Evolutionary conservation across 768 basidiomycete species (phyloP).

Genomic region (Tephrocybe sp.): DNA sequence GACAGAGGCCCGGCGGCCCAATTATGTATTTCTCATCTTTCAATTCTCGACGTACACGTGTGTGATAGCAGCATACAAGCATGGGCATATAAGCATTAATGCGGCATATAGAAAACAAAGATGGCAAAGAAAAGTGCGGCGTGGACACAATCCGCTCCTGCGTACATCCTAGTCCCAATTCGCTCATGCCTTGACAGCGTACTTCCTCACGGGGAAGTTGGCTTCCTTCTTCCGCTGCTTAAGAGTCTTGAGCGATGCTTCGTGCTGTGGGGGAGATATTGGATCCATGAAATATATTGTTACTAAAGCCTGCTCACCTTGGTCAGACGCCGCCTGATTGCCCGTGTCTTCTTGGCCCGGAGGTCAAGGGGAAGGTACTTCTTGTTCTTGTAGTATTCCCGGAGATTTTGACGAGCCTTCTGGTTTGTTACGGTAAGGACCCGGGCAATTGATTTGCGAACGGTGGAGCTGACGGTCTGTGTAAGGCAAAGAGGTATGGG

Average conservation of each 20-base stretch:
- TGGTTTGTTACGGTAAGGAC: conserved; percentile 99
- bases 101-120: conserved; percentile 24
- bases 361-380: conserved; percentile 97
- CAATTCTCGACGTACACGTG: neutral
- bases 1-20: conserved; percentile 1
- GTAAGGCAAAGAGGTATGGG: neutral
- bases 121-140: conserved; percentile 19
- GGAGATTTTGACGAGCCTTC: conserved; percentile 94
- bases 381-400: conserved; percentile 97
- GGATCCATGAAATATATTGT: neutral
- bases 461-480: conserved; percentile 63
- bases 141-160: conserved; percentile 14
- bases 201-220: conserved; percentile 94
- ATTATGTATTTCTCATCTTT: neutral
- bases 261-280: conserved; percentile 52
- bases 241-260: conserved; percentile 82
- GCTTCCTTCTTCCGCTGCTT: conserved; percentile 93
- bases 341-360: conserved; percentile 96
- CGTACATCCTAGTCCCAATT: conserved; percentile 9
- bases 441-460: conserved; percentile 98
- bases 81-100: conserved; percentile 18
- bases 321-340: conserved; percentile 93
- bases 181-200: conserved; percentile 88
- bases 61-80: conserved; percentile 8
- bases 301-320: conserved; percentile 53